phyloP scores from a whole-genome alignment of 345 rosid species.

The Syzygium grande region DNA sequence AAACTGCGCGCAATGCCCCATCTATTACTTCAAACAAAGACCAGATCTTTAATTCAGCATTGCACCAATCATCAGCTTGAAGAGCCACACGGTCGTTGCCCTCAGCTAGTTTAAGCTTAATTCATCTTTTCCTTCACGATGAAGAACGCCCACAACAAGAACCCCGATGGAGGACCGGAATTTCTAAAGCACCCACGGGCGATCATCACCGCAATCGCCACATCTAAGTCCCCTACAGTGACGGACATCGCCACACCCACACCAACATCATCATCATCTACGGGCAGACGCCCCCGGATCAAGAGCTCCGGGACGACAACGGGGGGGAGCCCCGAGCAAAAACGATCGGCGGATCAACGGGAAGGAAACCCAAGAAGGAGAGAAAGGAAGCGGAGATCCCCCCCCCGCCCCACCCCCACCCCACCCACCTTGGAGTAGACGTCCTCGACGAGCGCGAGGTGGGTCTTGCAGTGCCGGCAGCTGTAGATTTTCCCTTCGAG shows the following conservation, averaged over 20 bases:
- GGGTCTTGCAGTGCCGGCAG: constrained; percentile 93
- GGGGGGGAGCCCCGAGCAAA: neutral
- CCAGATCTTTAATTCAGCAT: neutral
- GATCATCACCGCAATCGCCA: neutral
- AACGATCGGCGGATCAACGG: neutral
- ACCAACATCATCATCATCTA: too few species aligned
- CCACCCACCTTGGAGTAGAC: constrained; percentile 65
- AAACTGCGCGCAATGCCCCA: neutral
- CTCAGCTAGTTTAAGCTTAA: neutral
- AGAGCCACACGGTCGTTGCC: neutral
- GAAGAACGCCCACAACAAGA: neutral
- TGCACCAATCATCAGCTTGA: neutral
- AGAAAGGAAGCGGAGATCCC: constrained; percentile 5
- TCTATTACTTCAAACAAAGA: neutral
- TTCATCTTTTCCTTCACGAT: neutral
- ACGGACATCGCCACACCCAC: neutral
- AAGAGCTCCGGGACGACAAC: neutral
- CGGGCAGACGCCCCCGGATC: neutral
- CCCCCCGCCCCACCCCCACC: neutral
- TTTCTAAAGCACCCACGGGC: neutral
- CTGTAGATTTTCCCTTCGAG: constrained; percentile 91
- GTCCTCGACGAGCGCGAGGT: constrained; percentile 71
- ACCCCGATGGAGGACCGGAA: neutral
- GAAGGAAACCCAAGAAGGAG: neutral
- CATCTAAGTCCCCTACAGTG: neutral